phyloP scores from a whole-genome alignment of 2,329 filamentous ascomycete genomes.

The Colletotrichum sojae region DNA sequence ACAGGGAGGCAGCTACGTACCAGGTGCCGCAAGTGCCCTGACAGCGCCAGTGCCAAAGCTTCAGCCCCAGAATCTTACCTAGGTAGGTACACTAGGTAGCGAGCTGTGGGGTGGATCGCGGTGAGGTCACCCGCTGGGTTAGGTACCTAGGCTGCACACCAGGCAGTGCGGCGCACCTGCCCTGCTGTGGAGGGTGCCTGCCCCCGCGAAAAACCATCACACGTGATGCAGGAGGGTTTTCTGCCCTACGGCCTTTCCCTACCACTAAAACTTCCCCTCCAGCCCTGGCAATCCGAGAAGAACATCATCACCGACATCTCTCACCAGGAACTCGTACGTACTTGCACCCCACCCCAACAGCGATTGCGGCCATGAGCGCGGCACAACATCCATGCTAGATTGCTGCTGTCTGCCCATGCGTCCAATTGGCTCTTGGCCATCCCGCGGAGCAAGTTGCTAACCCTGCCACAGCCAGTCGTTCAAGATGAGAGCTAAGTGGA shows the following conservation, averaged over 20 bases:
- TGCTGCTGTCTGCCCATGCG: too few relatives aligned
- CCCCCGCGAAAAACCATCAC: slow-evolving; percentile 17
- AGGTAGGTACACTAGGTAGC: too few relatives aligned
- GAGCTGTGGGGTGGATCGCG: too few relatives aligned
- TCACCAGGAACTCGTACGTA: slow-evolving; percentile 43
- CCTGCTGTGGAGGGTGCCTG: background rate
- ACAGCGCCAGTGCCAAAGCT: too few relatives aligned
- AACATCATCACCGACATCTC: slow-evolving; percentile 44
- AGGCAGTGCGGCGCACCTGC: background rate
- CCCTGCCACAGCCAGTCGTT: slow-evolving; percentile 51
- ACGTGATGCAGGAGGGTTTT: slow-evolving; percentile 40
- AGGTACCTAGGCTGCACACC: too few relatives aligned
- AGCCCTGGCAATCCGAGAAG: slow-evolving; percentile 16
- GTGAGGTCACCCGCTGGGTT: too few relatives aligned
- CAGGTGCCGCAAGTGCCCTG: too few relatives aligned
- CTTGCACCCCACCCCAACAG: slow-evolving; percentile 10
- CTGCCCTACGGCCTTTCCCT: slow-evolving; percentile 32
- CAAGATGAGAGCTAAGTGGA: slow-evolving; percentile 97
- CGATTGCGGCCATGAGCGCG: background rate
- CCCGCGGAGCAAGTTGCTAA: slow-evolving; percentile 9
- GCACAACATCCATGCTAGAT: background rate
- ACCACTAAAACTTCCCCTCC: slow-evolving; percentile 39
- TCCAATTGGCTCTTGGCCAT: slow-evolving; percentile 5
- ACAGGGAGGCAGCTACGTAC: too few relatives aligned
- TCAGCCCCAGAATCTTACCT: too few relatives aligned